Evolutionary conservation across 108 stramenopile species (phyloP), one percentile per base, ranked within the genome.

Genomic region (Cyclotella sp.): DNA sequence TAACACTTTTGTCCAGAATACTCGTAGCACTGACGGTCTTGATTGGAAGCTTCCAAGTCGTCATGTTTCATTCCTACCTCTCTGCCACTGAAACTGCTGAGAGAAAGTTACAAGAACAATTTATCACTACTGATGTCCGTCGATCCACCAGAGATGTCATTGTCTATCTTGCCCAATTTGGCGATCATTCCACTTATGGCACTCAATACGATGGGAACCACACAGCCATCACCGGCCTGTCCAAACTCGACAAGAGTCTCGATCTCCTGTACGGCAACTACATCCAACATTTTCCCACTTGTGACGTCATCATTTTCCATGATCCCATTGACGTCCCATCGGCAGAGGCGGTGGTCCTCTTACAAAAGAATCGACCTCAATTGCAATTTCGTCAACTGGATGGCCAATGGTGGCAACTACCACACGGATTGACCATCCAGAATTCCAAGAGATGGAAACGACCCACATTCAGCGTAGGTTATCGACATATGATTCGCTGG

Each of bases 401-500:
- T 54, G 27, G n/a, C 0, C 27, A 63, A 30, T 67, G 43, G 44
- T 75, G 74, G 74, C n/a, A 27, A n/a, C 21, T 75, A 13, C 74
- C 74, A 1, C 26, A 65, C 12, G 52, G 41, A 29, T 34, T 76
- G 5, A 40, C 61, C 2, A 5, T 60, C 0, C 3, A 51, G 19
- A 54, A 79, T 47, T n/a, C 21, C 1, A 15, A 27, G n/a, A 14
- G 3, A n/a, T 75, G 73, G 74, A 51, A 65, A 15, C 51, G 62
- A 42, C 49, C 68, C 10, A 8, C 18, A 6, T 81, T 55, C 64
- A 53, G 66, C 26, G 40, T 76, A 0, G 86, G 86, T 21, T 87
- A 87, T 55, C 68, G 90, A 44, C 78, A 77, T 19, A 94, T 90
- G 93, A 91, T 91, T 75, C 90, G 87, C 58, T 94, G 82, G 80